These are phyloP conservation scores for Scutellaria baicalensis DNA, from an alignment of 257 asterid species.

Conservation along the genomic window DNA sequence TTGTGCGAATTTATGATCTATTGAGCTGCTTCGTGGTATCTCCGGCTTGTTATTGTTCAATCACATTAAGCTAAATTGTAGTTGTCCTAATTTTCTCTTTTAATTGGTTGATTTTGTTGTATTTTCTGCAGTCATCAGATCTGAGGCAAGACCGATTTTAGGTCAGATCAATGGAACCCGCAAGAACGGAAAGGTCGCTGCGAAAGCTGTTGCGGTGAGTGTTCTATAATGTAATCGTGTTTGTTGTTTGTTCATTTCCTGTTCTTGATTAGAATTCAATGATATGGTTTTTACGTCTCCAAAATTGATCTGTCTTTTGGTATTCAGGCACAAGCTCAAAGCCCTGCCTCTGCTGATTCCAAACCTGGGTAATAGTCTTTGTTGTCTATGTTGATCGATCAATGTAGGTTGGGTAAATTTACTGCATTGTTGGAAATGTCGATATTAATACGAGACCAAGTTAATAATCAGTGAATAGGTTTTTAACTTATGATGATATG, in stretches of 20 bases:
- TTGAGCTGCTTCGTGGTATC: background rate
- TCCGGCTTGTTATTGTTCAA: background rate
- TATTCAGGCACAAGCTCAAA: slow-evolving; percentile 44
- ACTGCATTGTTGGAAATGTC: background rate
- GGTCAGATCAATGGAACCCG: slow-evolving; percentile 24
- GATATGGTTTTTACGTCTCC: background rate
- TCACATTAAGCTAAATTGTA: background rate
- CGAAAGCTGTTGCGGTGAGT: slow-evolving; percentile 57
- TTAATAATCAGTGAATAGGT: background rate
- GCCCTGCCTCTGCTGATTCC: slow-evolving; percentile 37
- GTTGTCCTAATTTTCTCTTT: background rate
- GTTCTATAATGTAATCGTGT: background rate
- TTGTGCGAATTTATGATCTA: background rate
- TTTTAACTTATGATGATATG: background rate
- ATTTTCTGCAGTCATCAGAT: slow-evolving; percentile 32
- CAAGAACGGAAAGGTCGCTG: slow-evolving; percentile 23
- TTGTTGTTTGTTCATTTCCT: background rate
- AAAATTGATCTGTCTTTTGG: background rate
- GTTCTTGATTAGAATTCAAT: background rate
- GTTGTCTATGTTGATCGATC: background rate
- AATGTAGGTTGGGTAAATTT: background rate
- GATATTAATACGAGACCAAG: background rate
- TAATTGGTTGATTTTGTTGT: slow-evolving; percentile 11
- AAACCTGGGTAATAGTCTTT: slow-evolving; percentile 49
- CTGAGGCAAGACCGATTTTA: slow-evolving; percentile 31